Evolutionary conservation across 176 grass and related monocot genomes (phyloP), one percentile per base, ranked within the genome.

Genomic region (Raddia guianensis): DNA sequence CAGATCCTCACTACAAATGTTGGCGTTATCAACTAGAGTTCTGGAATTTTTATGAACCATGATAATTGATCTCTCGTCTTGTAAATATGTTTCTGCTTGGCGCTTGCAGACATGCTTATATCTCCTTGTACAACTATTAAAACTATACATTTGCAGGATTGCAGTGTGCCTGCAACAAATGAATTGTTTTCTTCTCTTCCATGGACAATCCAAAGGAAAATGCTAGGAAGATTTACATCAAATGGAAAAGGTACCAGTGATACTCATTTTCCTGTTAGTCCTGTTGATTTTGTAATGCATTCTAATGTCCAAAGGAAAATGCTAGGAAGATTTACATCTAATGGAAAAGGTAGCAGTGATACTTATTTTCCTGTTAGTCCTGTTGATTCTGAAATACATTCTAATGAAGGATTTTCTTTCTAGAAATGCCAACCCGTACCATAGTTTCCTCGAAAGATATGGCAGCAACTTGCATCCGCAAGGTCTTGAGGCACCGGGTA

Each of bases 101-200:
- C 37, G 4, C 37, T 40, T 40, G 70, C 49, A 53, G 18, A 55
- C 10, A 50, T 54, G 27, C 70, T 73, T 54, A 73, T 73, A 32
- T 9, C 18, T 19, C 37, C 58, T 57, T 57, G 18, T 58, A 5
- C 66, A 55, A 76, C 15, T 34, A 68, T 12, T 33, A 18, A 6
- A 58, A n/a, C 18, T 51, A 0, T 3, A 19, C 68, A 63, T 85
- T 75, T 40, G 40, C 84, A 98, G 92, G 92, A 98, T 60, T 91
- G 83, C 49, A 58, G 90, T 83, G 78, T 66, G 64, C 81, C 86
- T 69, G 83, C 89, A 46, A 88, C 84, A 79, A 90, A 73, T 19
- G 80, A 91, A 37, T 82, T 89, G 34, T 87, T 93, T 48, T 90
- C 86, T 83, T 84, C 62, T 87, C 94, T 97, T 85, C 94, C 94